Evolutionary conservation across 148 eudicot species (phyloP), one percentile per base, ranked within the genome.

Genomic region (Pouteria glomerata): DNA sequence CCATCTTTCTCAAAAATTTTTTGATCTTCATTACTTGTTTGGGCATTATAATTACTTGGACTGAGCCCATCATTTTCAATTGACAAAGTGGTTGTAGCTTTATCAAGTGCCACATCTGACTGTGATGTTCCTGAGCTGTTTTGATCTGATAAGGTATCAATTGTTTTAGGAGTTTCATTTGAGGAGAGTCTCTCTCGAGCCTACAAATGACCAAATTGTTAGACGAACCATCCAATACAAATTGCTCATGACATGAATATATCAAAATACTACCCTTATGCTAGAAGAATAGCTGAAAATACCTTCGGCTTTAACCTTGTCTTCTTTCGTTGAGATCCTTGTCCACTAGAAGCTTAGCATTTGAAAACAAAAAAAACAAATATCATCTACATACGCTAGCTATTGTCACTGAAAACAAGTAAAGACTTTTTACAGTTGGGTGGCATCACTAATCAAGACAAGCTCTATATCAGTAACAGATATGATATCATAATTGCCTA

Each of bases 301-400:
- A 92, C 99, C 97, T 92, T 90, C 70, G 76, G 74, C 81, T 86
- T 95, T 66, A 75, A 51, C 82, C 80, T 84, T 74, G 82, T 58
- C 78, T 69, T 96, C 86, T 83, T 96, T 52, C 82, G 73, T 83
- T 84, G 89, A 70, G 90, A 62, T 78, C 79, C 90, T 83, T 75
- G 84, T 45, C 88, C 96, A 81, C 84, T 92, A 69, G 99, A 78
- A 79, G 84, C 96, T 94, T 80, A 29, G 16, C 39, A 34, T 42
- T 66, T 3, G 45, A 41, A 31, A 53, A 51, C 57, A 1, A 24
- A 57, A 29, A 13, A 30, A 53, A 53, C 51, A 51, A 48, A 37
- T 15, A 65, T 56, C 55, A 56, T 42, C 58, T 15, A 23, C 34
- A 1, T 31, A 14, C 23, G 33, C 57, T 35, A 71, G 66, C 48